Evolutionary conservation across 768 basidiomycete species (phyloP), one percentile per base, ranked within the genome.

Genomic region (Pisolithus tinctorius): DNA sequence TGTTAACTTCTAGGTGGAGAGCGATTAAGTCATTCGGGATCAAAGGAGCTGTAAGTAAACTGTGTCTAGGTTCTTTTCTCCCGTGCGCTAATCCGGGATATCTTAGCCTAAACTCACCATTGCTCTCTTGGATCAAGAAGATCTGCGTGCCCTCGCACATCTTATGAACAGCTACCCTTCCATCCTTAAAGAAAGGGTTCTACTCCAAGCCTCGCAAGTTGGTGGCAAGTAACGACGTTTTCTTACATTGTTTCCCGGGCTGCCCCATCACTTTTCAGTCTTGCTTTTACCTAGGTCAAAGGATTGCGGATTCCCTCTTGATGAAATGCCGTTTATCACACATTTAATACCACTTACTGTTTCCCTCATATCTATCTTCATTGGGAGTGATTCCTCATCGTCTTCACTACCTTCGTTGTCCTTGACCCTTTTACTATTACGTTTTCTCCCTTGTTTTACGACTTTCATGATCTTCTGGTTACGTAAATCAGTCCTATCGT

Each of bases 161-260:
- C 76, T 94, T 40, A 84, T 90, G 83, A 88, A 91, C 66, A 88
- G 88, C 63, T 93, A 89, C 65, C 86, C 88, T 10, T 69, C 80
- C 7, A 78, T 92, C 2, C 74, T 93, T 53, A 92, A 87, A 70
- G 88, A 90, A 65, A 93, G 92, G 70, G 82, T 71, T 10, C 53
- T 74, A 42, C 61, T 69, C 30, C 66, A 67, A 30, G 55, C 57
- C 7, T 52, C 63, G 25, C 60, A 66, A 46, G 53, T 58, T 37
- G 48, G 64, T 49, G 63, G 60, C 54, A 69, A 51, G 58, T 56
- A 49, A 47, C 34, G 2, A 16, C 34, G 4, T 41, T 47, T 34
- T 11, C 44, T 29, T 31, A 23, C n/a, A 20, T 39, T 23, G 17
- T 34, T 11, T n/a, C 25, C 25, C 14, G 30, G 39, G 25, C 43